Percentiles rank a stretch among this genome's conserved stretches.
Conservation (phyloP, 495 filamentous ascomycete genomes). For the Hyaloscypha variabilis region DNA sequence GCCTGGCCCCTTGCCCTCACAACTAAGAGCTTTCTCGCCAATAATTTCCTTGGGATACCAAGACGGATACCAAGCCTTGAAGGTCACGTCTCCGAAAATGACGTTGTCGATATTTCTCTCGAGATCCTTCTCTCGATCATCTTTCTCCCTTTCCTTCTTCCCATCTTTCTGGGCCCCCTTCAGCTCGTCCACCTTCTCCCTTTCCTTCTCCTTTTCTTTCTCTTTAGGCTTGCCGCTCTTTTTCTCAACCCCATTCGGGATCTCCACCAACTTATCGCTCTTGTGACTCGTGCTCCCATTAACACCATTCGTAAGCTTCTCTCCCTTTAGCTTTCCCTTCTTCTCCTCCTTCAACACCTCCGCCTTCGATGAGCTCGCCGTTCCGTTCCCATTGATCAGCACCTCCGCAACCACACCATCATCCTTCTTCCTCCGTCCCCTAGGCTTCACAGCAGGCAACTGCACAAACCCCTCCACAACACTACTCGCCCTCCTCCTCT, state of each 20-base stretch:
- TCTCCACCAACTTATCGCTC: neutral
- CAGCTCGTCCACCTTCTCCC: neutral
- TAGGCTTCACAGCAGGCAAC: neutral
- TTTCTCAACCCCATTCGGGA: neutral
- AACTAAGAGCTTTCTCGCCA: slow-evolving; percentile 48
- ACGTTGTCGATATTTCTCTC: slow-evolving; percentile 75
- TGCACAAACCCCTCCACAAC: neutral
- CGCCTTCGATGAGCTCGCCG: neutral
- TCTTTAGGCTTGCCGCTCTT: neutral
- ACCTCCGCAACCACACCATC: neutral
- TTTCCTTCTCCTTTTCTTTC: too few relatives aligned
- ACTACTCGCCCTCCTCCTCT: neutral
- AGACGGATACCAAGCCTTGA: slow-evolving; percentile 76
- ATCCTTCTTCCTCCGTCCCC: neutral
- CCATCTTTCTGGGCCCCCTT: neutral
- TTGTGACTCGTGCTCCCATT: neutral
- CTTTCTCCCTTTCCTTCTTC: slow-evolving; percentile 11
- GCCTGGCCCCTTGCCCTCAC: slow-evolving; percentile 27
- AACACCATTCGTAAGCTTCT: neutral
- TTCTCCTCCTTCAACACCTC: neutral
- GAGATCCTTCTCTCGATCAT: slow-evolving; percentile 19
- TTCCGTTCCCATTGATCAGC: neutral
- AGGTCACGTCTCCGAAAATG: slow-evolving; percentile 71
- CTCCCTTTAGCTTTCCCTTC: neutral
- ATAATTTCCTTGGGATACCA: slow-evolving; percentile 81